Conservation (phyloP, 805 yeast species). For the Yamadazyma scolyti region DNA sequence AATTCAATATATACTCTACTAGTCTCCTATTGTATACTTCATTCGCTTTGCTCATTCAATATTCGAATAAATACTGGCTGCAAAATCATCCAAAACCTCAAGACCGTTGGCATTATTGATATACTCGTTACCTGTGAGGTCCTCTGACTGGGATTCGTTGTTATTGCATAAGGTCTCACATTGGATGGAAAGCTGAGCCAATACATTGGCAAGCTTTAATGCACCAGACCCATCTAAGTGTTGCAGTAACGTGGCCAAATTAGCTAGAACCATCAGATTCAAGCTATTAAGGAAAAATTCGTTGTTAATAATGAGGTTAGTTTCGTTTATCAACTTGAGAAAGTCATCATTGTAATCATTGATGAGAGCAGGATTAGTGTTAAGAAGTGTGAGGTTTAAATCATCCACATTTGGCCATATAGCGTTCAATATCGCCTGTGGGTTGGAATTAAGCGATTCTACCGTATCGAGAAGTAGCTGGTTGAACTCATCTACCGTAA, state of each 20-base stretch:
- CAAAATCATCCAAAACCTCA: constrained; percentile 75
- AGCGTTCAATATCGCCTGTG: constrained; percentile 15
- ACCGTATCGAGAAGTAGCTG: constrained; percentile 18
- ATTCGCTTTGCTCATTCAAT: constrained; percentile 38
- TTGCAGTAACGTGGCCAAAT: constrained; percentile 36
- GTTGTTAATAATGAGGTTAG: constrained; percentile 37
- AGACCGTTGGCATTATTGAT: constrained; percentile 33
- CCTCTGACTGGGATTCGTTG: constrained; percentile 8
- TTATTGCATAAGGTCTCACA: constrained; percentile 43
- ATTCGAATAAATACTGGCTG: constrained; percentile 88
- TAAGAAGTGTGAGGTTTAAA: constrained; percentile 45
- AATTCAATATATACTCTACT: too few relatives aligned
- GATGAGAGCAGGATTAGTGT: constrained; percentile 41
- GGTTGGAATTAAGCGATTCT: constrained; percentile 15
- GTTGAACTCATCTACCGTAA: constrained; percentile 61
- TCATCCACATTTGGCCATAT: constrained; percentile 39
- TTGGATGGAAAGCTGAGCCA: constrained; percentile 68
- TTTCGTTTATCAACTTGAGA: constrained; percentile 42
- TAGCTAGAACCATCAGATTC: constrained; percentile 27
- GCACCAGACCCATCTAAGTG: background rate
- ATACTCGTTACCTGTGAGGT: constrained; percentile 33
- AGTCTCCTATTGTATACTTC: too few relatives aligned
- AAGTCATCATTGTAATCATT: constrained; percentile 34
- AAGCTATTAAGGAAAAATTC: constrained; percentile 29
- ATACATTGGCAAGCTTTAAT: constrained; percentile 57